Conservation (phyloP, 176 grass and related monocot genomes). For the Oryza glumipatula region DNA sequence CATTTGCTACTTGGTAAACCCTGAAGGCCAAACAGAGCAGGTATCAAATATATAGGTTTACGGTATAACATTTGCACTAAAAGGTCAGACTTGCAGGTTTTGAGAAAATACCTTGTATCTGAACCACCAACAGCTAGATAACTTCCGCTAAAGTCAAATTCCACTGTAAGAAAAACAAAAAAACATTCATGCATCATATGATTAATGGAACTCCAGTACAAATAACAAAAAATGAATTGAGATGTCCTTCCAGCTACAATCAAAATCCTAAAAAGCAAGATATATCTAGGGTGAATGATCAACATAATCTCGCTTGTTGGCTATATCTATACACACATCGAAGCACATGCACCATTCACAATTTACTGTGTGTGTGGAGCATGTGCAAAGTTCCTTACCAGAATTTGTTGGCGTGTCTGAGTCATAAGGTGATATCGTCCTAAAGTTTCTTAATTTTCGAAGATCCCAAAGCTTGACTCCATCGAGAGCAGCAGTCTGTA, state of each 20-base stretch:
- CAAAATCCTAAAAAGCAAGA: background rate
- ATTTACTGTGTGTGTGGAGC: conserved; percentile 2
- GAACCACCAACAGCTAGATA: conserved; percentile 96
- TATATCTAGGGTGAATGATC: background rate
- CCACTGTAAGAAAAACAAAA: conserved; percentile 65
- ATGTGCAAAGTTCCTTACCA: conserved; percentile 47
- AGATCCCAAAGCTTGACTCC: conserved; percentile 99
- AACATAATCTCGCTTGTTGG: background rate
- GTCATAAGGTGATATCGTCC: conserved; percentile 94
- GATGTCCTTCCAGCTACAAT: background rate
- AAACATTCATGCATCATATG: background rate
- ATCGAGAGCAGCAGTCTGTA: conserved; percentile 92
- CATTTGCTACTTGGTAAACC: conserved; percentile 94
- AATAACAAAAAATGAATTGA: conserved; percentile 15
- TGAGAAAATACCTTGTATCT: conserved; percentile 67
- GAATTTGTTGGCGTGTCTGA: conserved; percentile 86
- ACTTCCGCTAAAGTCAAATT: conserved; percentile 93
- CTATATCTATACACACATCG: background rate
- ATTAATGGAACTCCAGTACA: background rate
- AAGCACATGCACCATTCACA: conserved; percentile 21
- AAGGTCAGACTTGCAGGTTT: background rate
- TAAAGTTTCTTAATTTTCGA: conserved; percentile 96
- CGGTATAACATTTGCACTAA: background rate
- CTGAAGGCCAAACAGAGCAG: conserved; percentile 52
- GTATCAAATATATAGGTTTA: background rate